These are phyloP conservation scores for Physcomitrellopsis africana DNA, from an alignment of 225 moss, liverwort and hornwort species.

Conservation along the genomic window DNA sequence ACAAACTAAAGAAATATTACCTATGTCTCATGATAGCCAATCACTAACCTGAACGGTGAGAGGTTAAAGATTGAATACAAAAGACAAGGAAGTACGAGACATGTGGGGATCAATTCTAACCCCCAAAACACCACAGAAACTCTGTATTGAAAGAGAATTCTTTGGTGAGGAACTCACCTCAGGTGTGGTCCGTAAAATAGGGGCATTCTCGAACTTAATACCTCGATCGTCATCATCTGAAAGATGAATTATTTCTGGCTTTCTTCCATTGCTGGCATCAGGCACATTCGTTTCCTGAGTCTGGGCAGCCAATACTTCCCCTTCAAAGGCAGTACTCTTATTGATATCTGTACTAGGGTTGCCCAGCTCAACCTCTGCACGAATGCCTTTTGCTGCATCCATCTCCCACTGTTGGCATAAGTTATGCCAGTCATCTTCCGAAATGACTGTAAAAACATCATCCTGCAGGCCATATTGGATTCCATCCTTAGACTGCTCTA, in stretches of 20 bases:
- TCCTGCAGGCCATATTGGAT: slow-evolving; percentile 61
- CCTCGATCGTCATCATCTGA: slow-evolving; percentile 67
- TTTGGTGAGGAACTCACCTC: slow-evolving; percentile 57
- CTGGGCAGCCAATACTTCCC: slow-evolving; percentile 43
- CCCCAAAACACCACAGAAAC: not conserved
- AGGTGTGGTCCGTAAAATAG: slow-evolving; percentile 74
- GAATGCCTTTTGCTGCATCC: slow-evolving; percentile 83
- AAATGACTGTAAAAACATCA: slow-evolving; percentile 80
- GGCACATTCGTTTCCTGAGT: slow-evolving; percentile 37
- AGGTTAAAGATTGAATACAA: not conserved
- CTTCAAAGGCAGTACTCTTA: slow-evolving; percentile 41
- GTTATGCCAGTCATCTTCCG: slow-evolving; percentile 86
- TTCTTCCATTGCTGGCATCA: slow-evolving; percentile 56
- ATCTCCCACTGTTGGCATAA: slow-evolving; percentile 96
- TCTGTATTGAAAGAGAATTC: not conserved
- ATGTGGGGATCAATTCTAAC: not conserved
- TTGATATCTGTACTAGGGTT: slow-evolving; percentile 46
- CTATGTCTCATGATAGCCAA: not conserved
- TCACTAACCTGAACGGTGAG: not conserved
- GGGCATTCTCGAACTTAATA: slow-evolving; percentile 61
- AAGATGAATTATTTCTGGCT: slow-evolving; percentile 50
- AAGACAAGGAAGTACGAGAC: not conserved
- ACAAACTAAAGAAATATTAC: not conserved
- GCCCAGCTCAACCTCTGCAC: slow-evolving; percentile 67
- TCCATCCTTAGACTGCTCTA: not conserved